A percentile compares a stretch with the other conserved stretches of the same genome.
Evolutionary conservation across 495 filamentous ascomycete species (phyloP).

Genomic region (Cudoniella acicularis): DNA sequence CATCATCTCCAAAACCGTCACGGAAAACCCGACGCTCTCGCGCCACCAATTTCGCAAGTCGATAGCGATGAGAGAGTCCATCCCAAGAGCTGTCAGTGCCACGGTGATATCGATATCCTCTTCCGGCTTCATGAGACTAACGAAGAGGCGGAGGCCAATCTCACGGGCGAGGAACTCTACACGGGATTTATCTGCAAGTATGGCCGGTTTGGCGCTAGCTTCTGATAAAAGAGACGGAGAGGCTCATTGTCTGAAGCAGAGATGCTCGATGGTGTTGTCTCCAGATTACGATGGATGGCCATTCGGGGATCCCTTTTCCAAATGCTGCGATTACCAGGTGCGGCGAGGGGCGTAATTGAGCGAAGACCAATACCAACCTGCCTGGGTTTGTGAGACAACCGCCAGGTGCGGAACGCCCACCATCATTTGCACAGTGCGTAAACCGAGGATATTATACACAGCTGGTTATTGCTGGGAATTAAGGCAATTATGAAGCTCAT

Average conservation of each 20-base stretch:
- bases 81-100: slow-evolving; percentile 38
- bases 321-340: slow-evolving; percentile 13
- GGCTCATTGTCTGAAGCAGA: slow-evolving; percentile 6
- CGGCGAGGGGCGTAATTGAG: slow-evolving; percentile 17
- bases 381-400: neutral
- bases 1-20: slow-evolving; percentile 34
- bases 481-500: too few relatives aligned
- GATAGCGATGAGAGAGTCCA: slow-evolving; percentile 55
- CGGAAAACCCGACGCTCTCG: slow-evolving; percentile 39
- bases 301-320: slow-evolving; percentile 26
- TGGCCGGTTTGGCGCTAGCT: slow-evolving; percentile 12
- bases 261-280: neutral
- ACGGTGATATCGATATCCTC: slow-evolving; percentile 36
- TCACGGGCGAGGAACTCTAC: slow-evolving; percentile 22
- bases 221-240: slow-evolving; percentile 17
- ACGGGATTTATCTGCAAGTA: slow-evolving; percentile 9
- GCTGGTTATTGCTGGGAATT: too few relatives aligned
- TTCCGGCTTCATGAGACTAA: slow-evolving; percentile 33
- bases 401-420: too few relatives aligned
- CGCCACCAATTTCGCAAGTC: slow-evolving; percentile 50
- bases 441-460: too few relatives aligned
- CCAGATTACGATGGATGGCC: slow-evolving; percentile 23
- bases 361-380: slow-evolving; percentile 19
- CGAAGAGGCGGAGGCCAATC: slow-evolving; percentile 31
- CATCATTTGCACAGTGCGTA: too few relatives aligned